These are phyloP conservation scores for Fusarium papillatum DNA, from an alignment of 2,329 filamentous ascomycete genomes.

Conservation along the genomic window DNA sequence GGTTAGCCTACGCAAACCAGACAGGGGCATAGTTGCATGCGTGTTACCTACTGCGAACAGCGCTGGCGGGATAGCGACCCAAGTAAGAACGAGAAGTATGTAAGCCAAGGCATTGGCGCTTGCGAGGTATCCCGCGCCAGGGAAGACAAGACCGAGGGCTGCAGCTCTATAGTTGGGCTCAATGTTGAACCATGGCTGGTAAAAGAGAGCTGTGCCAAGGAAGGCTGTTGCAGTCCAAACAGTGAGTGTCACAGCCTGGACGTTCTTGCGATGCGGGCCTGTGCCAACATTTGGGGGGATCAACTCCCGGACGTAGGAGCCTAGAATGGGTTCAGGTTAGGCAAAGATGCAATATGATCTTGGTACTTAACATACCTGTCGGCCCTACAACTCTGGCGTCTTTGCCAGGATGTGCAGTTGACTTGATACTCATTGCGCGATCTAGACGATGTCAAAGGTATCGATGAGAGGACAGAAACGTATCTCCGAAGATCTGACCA, in stretches of 20 bases:
- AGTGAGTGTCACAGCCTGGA: not conserved
- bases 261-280: not conserved
- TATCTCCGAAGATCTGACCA: not conserved
- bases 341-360: not conserved
- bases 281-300: not conserved
- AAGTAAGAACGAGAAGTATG: not conserved
- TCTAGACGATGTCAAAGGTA: not conserved
- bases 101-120: not conserved
- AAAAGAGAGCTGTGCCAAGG: not conserved
- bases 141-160: not conserved
- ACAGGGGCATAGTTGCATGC: too few relatives aligned
- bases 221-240: not conserved
- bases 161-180: not conserved
- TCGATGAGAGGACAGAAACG: too few relatives aligned
- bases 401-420: not conserved
- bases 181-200: not conserved
- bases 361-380: not conserved
- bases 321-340: not conserved
- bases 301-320: not conserved
- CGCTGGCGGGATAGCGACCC: not conserved
- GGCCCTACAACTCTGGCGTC: not conserved
- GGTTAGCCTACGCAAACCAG: not conserved
- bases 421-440: not conserved
- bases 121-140: not conserved
- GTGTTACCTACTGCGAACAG: not conserved